A percentile compares a stretch with the other conserved stretches of the same genome.
Evolutionary conservation across 768 basidiomycete species (phyloP).

Genomic region (Hydnum rufescens): DNA sequence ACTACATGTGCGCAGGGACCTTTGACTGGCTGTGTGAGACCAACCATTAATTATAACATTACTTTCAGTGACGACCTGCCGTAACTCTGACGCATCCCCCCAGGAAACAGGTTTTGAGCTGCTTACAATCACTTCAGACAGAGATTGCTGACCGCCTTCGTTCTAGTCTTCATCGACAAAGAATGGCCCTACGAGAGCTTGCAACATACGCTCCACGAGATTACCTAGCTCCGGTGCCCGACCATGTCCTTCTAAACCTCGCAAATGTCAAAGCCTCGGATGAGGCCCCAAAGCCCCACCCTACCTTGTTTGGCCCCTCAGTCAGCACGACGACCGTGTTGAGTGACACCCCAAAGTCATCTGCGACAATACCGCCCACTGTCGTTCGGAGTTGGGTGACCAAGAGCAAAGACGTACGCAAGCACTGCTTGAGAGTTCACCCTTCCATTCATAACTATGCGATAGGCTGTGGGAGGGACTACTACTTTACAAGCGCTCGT

Average conservation of each 20-base stretch:
- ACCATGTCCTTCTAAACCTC: constrained; percentile 28
- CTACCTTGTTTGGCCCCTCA: neutral
- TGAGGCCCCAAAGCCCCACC: neutral
- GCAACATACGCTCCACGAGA: neutral
- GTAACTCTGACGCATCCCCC: no score
- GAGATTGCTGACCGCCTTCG: no score
- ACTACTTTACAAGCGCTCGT: constrained; percentile 89
- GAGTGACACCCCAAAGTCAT: neutral
- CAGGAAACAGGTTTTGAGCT: no score
- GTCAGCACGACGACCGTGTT: neutral
- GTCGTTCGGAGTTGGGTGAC: constrained; percentile 69
- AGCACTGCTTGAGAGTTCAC: neutral
- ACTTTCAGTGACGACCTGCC: no score
- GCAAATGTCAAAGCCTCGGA: neutral
- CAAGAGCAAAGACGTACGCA: constrained; percentile 54
- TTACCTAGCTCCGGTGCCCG: constrained; percentile 13
- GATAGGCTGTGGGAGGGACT: constrained; percentile 43
- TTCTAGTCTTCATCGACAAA: no score
- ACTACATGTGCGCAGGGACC: no score
- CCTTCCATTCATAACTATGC: neutral
- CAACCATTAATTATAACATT: no score
- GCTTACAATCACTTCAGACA: no score
- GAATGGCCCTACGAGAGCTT: no score
- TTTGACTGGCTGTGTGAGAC: no score
- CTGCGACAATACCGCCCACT: constrained; percentile 39